Conservation (phyloP, 345 rosid species). For the Acer saccharum region DNA sequence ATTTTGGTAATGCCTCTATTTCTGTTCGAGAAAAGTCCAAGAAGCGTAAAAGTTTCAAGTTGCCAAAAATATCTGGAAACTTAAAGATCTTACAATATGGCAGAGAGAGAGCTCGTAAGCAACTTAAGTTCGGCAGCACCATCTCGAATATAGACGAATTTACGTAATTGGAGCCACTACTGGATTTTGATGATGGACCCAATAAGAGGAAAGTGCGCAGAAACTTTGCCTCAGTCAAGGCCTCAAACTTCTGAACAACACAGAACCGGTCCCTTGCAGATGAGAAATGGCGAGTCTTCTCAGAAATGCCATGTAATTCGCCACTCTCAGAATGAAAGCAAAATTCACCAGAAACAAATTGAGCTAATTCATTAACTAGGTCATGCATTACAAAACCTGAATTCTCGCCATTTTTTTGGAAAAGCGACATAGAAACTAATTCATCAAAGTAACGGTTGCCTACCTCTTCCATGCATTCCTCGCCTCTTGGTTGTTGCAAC, state of each 20-base stretch:
- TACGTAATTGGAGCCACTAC: constrained; percentile 26
- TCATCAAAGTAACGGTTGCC: constrained; percentile 38
- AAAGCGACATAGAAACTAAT: constrained; percentile 30
- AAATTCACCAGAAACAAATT: constrained; percentile 33
- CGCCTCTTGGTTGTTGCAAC: constrained; percentile 25
- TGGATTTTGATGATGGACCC: constrained; percentile 20
- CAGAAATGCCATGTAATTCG: constrained; percentile 16
- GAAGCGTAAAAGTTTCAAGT: constrained; percentile 38
- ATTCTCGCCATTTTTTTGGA: constrained; percentile 21
- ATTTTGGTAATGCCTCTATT: constrained; percentile 22
- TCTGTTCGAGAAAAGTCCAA: constrained; percentile 26
- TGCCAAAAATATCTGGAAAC: constrained; percentile 26
- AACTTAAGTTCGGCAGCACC: neutral
- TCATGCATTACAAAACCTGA: constrained; percentile 38
- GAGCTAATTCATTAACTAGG: constrained; percentile 44
- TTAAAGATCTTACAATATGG: constrained; percentile 4
- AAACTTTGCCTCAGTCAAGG: constrained; percentile 29
- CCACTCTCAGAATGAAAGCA: constrained; percentile 32
- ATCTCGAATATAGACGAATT: constrained; percentile 28
- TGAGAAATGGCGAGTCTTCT: constrained; percentile 32
- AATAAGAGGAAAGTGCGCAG: constrained; percentile 44
- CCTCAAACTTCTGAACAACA: constrained; percentile 28
- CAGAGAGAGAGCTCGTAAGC: constrained; percentile 36
- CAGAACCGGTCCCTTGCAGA: constrained; percentile 26
- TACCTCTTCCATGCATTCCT: constrained; percentile 31